Conservation (phyloP, 345 rosid species). For the Eucalyptus sp. region DNA sequence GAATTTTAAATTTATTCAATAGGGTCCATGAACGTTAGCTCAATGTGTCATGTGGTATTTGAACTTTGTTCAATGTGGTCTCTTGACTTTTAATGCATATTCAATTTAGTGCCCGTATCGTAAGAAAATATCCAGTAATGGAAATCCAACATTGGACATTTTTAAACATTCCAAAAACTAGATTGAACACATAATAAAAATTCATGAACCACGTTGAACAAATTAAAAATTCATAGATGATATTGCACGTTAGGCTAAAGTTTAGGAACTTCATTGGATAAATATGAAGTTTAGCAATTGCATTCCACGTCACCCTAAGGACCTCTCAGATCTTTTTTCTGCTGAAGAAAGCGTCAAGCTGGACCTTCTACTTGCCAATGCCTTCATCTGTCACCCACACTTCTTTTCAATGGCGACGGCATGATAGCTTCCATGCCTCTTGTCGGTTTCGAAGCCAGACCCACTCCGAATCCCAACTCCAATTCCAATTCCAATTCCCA, state of each 20-base stretch:
- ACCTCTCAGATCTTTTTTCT: background rate
- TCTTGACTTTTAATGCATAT: too few relatives aligned
- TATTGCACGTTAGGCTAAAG: rapidly evolving
- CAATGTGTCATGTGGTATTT: background rate
- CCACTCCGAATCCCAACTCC: background rate
- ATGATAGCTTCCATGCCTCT: background rate
- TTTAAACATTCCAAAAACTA: background rate
- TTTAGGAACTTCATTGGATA: too few relatives aligned
- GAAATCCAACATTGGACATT: background rate
- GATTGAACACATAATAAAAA: background rate
- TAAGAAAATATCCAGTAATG: too few relatives aligned
- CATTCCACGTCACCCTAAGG: too few relatives aligned
- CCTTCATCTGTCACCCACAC: background rate
- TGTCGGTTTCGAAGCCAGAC: background rate
- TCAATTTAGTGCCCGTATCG: background rate
- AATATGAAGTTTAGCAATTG: too few relatives aligned
- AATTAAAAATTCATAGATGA: too few relatives aligned
- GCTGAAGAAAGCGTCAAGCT: background rate
- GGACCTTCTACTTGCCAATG: background rate
- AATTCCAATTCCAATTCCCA: background rate
- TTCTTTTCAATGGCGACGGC: background rate
- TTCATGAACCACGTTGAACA: rapidly evolving
- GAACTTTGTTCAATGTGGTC: too few relatives aligned
- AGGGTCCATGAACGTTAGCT: rapidly evolving
- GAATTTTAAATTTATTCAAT: too few relatives aligned